Percentiles rank a stretch among this genome's conserved stretches.
phyloP scores from a whole-genome alignment of 208 protist genomes.

The Naegleria lovaniensis region DNA sequence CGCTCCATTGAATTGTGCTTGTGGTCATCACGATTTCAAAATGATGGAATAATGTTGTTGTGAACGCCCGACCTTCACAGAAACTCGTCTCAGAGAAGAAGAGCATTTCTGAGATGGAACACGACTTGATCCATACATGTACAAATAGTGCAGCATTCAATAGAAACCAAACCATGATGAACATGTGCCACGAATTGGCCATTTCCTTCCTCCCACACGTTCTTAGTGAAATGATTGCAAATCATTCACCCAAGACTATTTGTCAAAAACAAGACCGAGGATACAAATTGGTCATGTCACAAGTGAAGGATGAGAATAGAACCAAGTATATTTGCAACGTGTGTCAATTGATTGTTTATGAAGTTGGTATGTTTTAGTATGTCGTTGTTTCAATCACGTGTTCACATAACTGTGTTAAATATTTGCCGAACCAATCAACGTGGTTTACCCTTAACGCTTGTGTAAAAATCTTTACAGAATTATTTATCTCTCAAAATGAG shows the following conservation, averaged over 20 bases:
- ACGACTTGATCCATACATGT: neutral
- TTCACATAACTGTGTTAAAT: no score
- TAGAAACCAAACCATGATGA: neutral
- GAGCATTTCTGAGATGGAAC: neutral
- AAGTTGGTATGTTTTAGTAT: neutral
- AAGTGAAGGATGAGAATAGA: neutral
- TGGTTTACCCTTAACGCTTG: no score
- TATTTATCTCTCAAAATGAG: neutral
- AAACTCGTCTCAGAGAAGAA: neutral
- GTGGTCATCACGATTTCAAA: no score
- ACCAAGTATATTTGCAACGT: neutral
- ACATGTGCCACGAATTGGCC: neutral
- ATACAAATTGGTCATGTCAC: neutral
- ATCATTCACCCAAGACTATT: neutral
- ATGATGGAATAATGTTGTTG: no score
- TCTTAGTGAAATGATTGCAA: neutral
- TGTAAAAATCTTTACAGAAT: neutral
- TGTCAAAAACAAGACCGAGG: neutral
- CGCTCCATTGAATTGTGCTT: no score
- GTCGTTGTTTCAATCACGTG: no score
- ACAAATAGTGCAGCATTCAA: neutral
- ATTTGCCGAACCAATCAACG: no score
- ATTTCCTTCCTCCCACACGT: neutral
- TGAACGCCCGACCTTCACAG: no score
- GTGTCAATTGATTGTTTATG: neutral